Evolutionary conservation across 1,284 basidiomycete species (phyloP), one percentile per base, ranked within the genome.

Genomic region (Tylopilus sp.): DNA sequence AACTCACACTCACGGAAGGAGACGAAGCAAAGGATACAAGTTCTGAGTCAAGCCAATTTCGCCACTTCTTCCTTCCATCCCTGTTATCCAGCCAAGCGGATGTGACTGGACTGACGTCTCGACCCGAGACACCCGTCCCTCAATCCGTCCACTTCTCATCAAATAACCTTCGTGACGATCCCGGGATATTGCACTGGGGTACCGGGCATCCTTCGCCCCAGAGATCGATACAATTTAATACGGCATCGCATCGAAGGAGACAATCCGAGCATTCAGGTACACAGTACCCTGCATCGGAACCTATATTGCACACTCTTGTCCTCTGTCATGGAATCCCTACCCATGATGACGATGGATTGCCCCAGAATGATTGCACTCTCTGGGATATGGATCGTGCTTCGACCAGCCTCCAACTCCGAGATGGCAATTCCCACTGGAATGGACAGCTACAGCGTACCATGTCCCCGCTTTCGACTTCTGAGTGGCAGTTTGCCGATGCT

Each of bases 11-110:
- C 21, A 6, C 42, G 8, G 62, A 66, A 11, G 61, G 54, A 54
- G 60, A 63, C 18, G 62, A 59, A 2, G 50, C 35, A 26, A 57
- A 59, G 28, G 50, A 62, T 29, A 45, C 59, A 26, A 39, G 24
- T 24, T 60, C 59, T 1, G 59, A 53, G 30, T 48, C 63, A 36
- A 53, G 44, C 37, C 53, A 18, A 35, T 44, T 54, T 42, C 40
- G 50, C 41, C 44, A n/a, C 29, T 38, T 33, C 30, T 48, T 52
- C 42, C 35, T 46, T 38, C 51, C 51, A 21, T 51, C 62, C 24
- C 44, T 58, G 14, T 30, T 24, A 34, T 14, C 53, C 33, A 46
- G 42, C 15, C 58, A 36, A 29, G 24, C 29, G 20, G 50, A 44
- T 44, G 33, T n/a, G 11, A 42, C 35, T 29, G 40, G 50, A 28